Base-by-base conservation (phyloP, 164 flowering plant species). In the Amborella trichopoda region DNA sequence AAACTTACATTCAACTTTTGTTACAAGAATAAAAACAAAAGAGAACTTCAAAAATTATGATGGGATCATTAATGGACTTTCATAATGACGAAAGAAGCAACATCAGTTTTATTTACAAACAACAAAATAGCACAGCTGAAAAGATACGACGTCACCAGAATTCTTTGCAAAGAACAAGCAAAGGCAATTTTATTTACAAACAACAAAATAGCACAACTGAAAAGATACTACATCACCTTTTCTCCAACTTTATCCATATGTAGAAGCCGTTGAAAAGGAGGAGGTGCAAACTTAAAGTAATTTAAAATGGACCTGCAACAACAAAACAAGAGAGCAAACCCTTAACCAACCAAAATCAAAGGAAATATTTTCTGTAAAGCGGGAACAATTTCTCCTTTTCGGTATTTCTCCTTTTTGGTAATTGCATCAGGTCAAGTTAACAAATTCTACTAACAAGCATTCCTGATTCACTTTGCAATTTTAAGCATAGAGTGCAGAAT, bases 241-340 rank as follows among this genome's bases (percentile, higher is more conserved):
- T 51, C 50, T 28, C 39, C 26, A 32, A 55, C 13, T 41, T 46
- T 47, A 43, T 36, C 43, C 26, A 28, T 43, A 26, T 8, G 50
- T 54, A 64, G 48, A 51, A 84, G 55, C 20, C 87, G 73, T 48
- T 74, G 59, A 48, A 84, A 81, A 16, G 97, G 93, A 56, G 84
- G 73, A 3, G 94, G 93, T 44, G 89, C 80, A 63, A 68, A 72
- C 26, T 63, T 44, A 53, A 84, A 84, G 64, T 80, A 88, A 59
- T 27, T 56, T 52, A 73, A 52, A 5, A 82, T 61, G 52, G 71
- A 55, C 78, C 93, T 88, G 75, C 61, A 69, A 14, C 40, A 62
- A 28, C 5, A 37, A 37, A 37, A 37, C 5, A 54, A 13, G 19
- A 48, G 27, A 26, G 16, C 3, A 18, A 3, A 27, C 22, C 34